phyloP scores from a whole-genome alignment of 1,139 yeast genomes.

The Saccharomyces hybrid region DNA sequence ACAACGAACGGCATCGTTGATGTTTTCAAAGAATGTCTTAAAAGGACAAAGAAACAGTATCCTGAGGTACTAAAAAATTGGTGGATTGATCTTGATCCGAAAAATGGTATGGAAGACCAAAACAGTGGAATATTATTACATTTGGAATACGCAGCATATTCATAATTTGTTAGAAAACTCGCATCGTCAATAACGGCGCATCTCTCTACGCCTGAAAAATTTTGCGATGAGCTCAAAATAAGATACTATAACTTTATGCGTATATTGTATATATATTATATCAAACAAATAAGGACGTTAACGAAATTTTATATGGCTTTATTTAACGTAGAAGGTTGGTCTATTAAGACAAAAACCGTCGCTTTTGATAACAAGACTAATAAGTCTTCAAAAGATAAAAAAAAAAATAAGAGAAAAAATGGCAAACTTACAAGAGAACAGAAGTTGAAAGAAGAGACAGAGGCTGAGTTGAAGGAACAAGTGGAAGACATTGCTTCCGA shows the following conservation, averaged over 20 bases:
- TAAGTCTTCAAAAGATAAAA: constrained; percentile 33
- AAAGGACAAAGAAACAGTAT: constrained; percentile 3
- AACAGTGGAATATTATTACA: constrained; percentile 6
- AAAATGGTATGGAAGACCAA: constrained; percentile 5
- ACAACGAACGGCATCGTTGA: constrained; percentile 12
- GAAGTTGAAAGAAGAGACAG: constrained; percentile 8
- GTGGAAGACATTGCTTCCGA: constrained; percentile 7
- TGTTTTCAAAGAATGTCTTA: constrained; percentile 13
- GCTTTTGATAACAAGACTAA: constrained; percentile 38
- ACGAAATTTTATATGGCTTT: constrained; percentile 44
- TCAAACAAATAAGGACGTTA: neutral
- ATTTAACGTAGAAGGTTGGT: constrained; percentile 81
- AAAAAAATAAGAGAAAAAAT: constrained; percentile 24
- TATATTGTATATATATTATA: neutral
- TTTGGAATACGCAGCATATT: constrained; percentile 10
- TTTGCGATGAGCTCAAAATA: constrained; percentile 3
- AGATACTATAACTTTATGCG: neutral
- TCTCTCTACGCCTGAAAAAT: neutral
- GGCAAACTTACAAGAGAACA: constrained; percentile 4
- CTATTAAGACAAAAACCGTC: constrained; percentile 48
- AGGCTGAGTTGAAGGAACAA: constrained; percentile 1
- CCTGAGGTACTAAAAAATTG: constrained; percentile 11
- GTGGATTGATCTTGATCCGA: constrained; percentile 19
- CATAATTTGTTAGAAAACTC: neutral
- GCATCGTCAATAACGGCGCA: constrained; percentile 10